phyloP scores from a whole-genome alignment of 352 stramenopile species.

The Phytopythium ostracodes region DNA sequence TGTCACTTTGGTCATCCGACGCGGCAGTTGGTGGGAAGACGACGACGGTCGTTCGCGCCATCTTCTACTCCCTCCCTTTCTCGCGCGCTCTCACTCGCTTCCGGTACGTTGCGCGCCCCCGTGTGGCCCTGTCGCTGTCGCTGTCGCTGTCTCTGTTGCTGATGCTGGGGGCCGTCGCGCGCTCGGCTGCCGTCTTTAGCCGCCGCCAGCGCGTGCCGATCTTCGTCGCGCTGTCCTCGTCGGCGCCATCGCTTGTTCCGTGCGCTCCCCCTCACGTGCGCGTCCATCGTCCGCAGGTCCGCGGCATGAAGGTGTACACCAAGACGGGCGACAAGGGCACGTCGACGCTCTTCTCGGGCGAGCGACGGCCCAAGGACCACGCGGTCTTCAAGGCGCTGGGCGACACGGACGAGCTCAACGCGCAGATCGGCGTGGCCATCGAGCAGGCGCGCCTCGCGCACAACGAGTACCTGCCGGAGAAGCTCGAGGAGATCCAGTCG shows the following conservation, averaged over 20 bases:
- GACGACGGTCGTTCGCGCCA: too few species aligned
- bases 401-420: slow-evolving; percentile 91
- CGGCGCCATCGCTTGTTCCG: not conserved
- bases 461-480: slow-evolving; percentile 45
- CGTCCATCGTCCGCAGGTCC: slow-evolving; percentile 1
- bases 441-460: slow-evolving; percentile 35
- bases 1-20: not conserved
- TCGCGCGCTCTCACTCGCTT: too few species aligned
- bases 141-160: not conserved
- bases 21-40: not conserved
- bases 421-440: slow-evolving; percentile 58
- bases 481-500: slow-evolving; percentile 87
- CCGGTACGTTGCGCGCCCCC: not conserved
- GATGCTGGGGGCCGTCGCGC: not conserved
- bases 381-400: slow-evolving; percentile 87
- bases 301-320: slow-evolving; percentile 89
- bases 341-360: slow-evolving; percentile 89
- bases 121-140: not conserved
- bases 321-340: slow-evolving; percentile 91
- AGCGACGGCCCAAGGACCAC: slow-evolving; percentile 85
- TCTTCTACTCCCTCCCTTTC: too few species aligned
- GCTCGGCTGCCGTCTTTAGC: not conserved
- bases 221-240: not conserved
- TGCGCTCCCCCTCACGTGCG: slow-evolving; percentile 3
- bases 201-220: not conserved